Base-by-base conservation (phyloP, 257 asterid genomes). In the Solanum virginianum region DNA sequence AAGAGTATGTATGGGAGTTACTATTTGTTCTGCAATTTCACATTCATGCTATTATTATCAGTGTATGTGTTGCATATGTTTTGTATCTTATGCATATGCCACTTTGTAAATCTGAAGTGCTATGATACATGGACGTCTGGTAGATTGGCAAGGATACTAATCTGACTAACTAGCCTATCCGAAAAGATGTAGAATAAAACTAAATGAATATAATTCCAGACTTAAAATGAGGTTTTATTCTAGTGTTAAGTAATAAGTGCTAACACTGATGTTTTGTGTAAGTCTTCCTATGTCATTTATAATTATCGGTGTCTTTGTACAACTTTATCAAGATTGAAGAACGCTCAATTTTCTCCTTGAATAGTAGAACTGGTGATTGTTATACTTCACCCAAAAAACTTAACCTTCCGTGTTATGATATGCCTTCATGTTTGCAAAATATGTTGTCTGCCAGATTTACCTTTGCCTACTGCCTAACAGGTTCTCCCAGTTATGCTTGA, bases 401-500 rank as follows among this genome's bases (percentile, higher is more conserved):
- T 3, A 5, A 51, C 45, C 18, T 51, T 79, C 45, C 5, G 6
- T 79, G 65, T 79, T 29, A 53, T 53, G 65, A 32, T 29, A 63
- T 79, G 65, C 65, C 49, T 79, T 79, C 82, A 49, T 15, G 63
- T 79, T 79, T 53, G 82, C 81, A 53, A 79, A 72, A 5, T 51
- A 77, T 24, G 26, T 1, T 15, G 82, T 77, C 63, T 77, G 82
- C 63, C 15, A 49, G 82, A 53, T 66, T 86, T 62, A 66, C 82
- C 71, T 81, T 47, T 89, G 81, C 74, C 85, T 22, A 32, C 41
- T 87, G 70, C 80, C 36, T 86, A 24, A 85, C 95, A 97, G 99
- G 89, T 97, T 89, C 91, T 97, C 89, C 99, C 99, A 20, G 93
- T 97, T 85, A 97, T 97, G 99, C 99, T 97, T 87, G 99, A 97